Evolutionary conservation across 2,329 filamentous ascomycete species (phyloP).

Genomic region (Fusarium sp.): DNA sequence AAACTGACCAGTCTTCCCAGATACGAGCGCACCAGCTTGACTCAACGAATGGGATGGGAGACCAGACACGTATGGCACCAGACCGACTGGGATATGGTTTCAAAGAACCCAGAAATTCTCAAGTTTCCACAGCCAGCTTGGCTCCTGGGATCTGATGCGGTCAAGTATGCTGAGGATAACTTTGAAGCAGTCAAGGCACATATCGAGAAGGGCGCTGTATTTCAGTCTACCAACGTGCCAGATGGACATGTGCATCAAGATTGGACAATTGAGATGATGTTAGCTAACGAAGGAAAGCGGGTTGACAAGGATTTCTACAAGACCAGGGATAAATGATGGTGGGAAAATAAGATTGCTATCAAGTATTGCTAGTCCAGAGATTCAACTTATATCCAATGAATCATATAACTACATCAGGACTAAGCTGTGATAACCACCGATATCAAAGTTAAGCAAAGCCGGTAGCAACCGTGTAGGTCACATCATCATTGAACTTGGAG

Average conservation of each 20-base stretch:
- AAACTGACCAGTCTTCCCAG: not conserved
- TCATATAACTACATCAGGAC: too few relatives aligned
- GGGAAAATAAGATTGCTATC: too few relatives aligned
- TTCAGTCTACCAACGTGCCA: not conserved
- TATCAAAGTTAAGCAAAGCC: not conserved
- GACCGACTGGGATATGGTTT: slow-evolving; percentile 3
- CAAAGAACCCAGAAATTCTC: not conserved
- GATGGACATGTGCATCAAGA: not conserved
- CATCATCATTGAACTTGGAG: slow-evolving; percentile 13
- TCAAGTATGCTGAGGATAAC: not conserved
- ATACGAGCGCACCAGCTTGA: not conserved
- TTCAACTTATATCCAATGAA: too few relatives aligned
- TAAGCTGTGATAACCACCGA: too few relatives aligned
- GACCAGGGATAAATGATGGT: too few relatives aligned
- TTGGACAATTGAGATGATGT: not conserved
- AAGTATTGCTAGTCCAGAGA: too few relatives aligned
- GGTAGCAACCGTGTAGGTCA: slow-evolving; percentile 11
- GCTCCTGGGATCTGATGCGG: not conserved
- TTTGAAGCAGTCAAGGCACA: not conserved
- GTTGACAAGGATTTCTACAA: too few relatives aligned
- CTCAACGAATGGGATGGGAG: slow-evolving; percentile 2
- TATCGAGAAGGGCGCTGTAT: not conserved
- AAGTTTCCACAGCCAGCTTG: not conserved
- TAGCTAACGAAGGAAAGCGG: too few relatives aligned
- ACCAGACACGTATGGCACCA: not conserved